phyloP scores from a whole-genome alignment of 2,329 filamentous ascomycete genomes.

The Talaromyces sp. region DNA sequence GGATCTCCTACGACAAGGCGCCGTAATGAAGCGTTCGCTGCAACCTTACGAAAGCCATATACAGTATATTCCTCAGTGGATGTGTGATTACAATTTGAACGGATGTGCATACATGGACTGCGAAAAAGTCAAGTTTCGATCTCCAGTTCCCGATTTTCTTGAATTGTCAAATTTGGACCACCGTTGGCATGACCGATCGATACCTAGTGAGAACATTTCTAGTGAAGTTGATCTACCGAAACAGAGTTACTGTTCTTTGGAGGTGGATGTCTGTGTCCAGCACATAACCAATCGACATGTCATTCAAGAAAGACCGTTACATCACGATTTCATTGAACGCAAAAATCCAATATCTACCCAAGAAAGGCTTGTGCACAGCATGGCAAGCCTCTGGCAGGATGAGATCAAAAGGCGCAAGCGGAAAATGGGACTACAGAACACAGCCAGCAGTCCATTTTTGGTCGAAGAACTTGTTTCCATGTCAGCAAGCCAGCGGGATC shows the following conservation, averaged over 20 bases:
- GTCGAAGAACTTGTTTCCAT: constrained; percentile 78
- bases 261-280: constrained; percentile 83
- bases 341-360: constrained; percentile 57
- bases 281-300: constrained; percentile 77
- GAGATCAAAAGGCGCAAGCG: constrained; percentile 74
- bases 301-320: constrained; percentile 70
- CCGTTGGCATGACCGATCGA: constrained; percentile 73
- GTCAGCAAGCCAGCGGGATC: constrained; percentile 72
- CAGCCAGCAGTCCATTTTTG: constrained; percentile 70
- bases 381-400: constrained; percentile 89
- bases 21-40: constrained; percentile 73
- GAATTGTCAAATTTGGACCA: constrained; percentile 57
- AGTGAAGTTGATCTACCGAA: constrained; percentile 62
- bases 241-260: constrained; percentile 80
- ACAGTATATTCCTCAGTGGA: constrained; percentile 91
- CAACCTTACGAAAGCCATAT: constrained; percentile 94
- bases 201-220: constrained; percentile 54
- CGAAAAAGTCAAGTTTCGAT: constrained; percentile 64
- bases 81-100: constrained; percentile 97
- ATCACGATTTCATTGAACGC: constrained; percentile 80
- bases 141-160: constrained; percentile 66
- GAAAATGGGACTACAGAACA: constrained; percentile 58
- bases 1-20: constrained; percentile 81
- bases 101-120: constrained; percentile 84
- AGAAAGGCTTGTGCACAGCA: constrained; percentile 83